Evolutionary conservation across 495 filamentous ascomycete genomes (phyloP), one percentile per base, ranked within the genome.

Genomic region (Wilcoxina mikolae): DNA sequence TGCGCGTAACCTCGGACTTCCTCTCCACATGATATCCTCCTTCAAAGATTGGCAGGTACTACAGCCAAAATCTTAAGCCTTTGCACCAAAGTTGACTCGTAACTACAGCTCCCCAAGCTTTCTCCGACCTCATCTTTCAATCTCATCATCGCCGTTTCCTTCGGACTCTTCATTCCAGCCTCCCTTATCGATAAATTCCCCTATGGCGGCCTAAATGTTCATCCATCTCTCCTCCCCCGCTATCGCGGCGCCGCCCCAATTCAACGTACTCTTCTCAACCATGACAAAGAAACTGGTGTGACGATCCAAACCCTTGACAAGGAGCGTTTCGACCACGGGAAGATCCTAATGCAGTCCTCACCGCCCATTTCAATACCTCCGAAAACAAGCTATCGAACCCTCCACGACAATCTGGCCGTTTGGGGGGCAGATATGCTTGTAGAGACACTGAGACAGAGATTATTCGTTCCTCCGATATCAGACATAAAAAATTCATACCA

Each of bases 71-170:
- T 38, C 17, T 9, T 38, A 9, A 38, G 9, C n/a, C n/a, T n/a
- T n/a, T n/a, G n/a, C n/a, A n/a, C 9, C 33, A 38, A 38, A 9
- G 9, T 9, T 38, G 17, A 9, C 17, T 38, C 33, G 9, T 9
- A 38, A 24, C 42, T 15, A n/a, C 47, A 50, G 23, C 47, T 50
- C 15, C 26, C 47, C n/a, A 3, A 20, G 12, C n/a, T 25, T 23
- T 11, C 47, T 51, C 27, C 23, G 69, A 23, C 29, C 15, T 26
- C 68, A 12, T 66, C 74, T 18, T 80, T 84, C 56, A 88, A 95
- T 65, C 73, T 98, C 41, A 81, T 98, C 54, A 76, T 96, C 29
- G 87, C 88, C 22, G 93, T 95, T n/a, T 95, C 91, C 4, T 98
- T 96, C 67, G 91, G 91, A 2, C 76, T 93, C 15, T 82, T 94